Conservation (phyloP, 805 yeast genomes). For the Priceomyces melissophilus region DNA sequence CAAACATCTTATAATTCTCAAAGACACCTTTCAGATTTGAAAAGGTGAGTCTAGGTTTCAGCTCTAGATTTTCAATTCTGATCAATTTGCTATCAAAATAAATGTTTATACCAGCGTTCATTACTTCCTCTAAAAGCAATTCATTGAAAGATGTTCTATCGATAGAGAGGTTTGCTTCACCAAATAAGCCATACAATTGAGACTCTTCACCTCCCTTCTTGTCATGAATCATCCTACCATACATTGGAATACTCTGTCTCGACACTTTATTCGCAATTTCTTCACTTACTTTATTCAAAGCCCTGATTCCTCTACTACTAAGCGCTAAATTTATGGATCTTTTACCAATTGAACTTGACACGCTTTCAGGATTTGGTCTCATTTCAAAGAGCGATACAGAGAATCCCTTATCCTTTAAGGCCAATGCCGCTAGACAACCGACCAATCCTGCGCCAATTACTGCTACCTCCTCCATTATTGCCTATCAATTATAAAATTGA, state of each 20-base stretch:
- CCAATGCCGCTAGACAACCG: slow-evolving; percentile 82
- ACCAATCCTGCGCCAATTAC: slow-evolving; percentile 90
- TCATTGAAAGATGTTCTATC: slow-evolving; percentile 71
- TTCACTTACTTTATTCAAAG: slow-evolving; percentile 60
- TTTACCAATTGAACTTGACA: slow-evolving; percentile 34
- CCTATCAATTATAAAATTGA: not conserved
- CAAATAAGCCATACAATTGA: slow-evolving; percentile 76
- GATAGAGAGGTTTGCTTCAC: slow-evolving; percentile 82
- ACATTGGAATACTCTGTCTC: slow-evolving; percentile 72
- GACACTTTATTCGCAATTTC: slow-evolving; percentile 55
- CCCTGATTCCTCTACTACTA: slow-evolving; percentile 76
- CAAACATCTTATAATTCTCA: slow-evolving; percentile 17
- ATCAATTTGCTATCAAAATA: slow-evolving; percentile 57
- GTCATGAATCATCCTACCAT: slow-evolving; percentile 87
- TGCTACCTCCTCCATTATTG: slow-evolving; percentile 29
- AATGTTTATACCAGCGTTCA: slow-evolving; percentile 39
- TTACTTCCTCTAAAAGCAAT: slow-evolving; percentile 58
- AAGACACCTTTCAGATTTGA: slow-evolving; percentile 7
- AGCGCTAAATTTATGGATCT: slow-evolving; percentile 85
- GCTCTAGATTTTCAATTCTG: slow-evolving; percentile 27
- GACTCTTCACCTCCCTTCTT: slow-evolving; percentile 56
- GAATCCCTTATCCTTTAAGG: slow-evolving; percentile 68
- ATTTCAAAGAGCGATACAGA: slow-evolving; percentile 69
- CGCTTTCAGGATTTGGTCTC: slow-evolving; percentile 60
- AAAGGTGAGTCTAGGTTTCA: slow-evolving; percentile 22